A percentile compares a stretch with the other conserved stretches of the same genome.
phyloP scores from a whole-genome alignment of 1,284 basidiomycete genomes.

The Sporisorium iseilematis-ciliati region DNA sequence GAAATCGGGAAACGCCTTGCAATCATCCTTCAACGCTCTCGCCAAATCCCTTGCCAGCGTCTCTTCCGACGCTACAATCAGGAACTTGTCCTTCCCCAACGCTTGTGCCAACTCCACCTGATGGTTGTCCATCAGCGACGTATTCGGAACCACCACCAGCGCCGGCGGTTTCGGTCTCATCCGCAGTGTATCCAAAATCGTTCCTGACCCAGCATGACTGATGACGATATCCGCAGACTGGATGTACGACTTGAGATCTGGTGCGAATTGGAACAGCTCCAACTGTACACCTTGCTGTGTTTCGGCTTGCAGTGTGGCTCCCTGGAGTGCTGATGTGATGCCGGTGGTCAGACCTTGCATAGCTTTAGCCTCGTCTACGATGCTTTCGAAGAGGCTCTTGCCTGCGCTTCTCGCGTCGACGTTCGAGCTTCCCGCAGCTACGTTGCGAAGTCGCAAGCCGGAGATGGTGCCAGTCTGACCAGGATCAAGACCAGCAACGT shows the following conservation, averaged over 20 bases:
- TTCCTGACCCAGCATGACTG: conserved; percentile 94
- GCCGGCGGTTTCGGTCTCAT: conserved; percentile 73
- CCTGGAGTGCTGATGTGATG: conserved; percentile 13
- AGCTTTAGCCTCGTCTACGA: conserved; percentile 36
- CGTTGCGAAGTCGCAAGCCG: conserved; percentile 25
- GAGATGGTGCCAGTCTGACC: conserved; percentile 43
- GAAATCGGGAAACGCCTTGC: conserved; percentile 40
- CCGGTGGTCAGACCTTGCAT: conserved; percentile 8
- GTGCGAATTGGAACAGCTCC: conserved; percentile 50
- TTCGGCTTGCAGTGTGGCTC: conserved; percentile 28
- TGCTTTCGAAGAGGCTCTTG: conserved; percentile 26
- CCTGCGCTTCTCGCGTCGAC: conserved; percentile 7
- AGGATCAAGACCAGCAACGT: conserved; percentile 40
- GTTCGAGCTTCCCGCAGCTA: too few species aligned
- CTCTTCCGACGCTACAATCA: conserved; percentile 31
- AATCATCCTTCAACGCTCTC: conserved; percentile 6
- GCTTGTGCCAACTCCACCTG: conserved; percentile 87
- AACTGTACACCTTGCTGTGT: conserved; percentile 37
- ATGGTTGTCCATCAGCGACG: conserved; percentile 89
- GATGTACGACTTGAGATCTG: conserved; percentile 70
- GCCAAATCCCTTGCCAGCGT: conserved; percentile 30
- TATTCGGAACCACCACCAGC: conserved; percentile 89
- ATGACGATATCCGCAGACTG: conserved; percentile 81
- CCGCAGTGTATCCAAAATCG: conserved; percentile 88
- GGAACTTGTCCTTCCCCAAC: conserved; percentile 70